Base-by-base conservation (phyloP, 306 rosid genomes). In the Gastrolobium bilobum region DNA sequence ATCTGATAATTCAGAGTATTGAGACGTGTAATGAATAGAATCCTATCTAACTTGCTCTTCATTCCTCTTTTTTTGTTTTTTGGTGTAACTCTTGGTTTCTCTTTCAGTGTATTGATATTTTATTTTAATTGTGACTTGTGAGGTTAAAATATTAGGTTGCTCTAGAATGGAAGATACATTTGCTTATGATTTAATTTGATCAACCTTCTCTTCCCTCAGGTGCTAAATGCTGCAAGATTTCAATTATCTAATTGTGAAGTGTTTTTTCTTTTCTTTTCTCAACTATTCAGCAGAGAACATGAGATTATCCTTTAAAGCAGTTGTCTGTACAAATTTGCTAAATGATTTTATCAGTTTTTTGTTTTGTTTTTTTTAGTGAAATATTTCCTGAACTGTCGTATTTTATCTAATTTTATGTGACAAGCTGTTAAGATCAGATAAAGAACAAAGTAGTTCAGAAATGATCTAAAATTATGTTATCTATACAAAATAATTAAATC, bases 141-240 rank as follows among this genome's bases (percentile, higher is more conserved):
- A 48, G 57, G 5, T 34, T 56, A 44, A 68, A 47, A 26, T 48
- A 37, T 47, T 62, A 35, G 33, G 7, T 38, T 58, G 6, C 68
- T 15, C 7, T 54, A n/a, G 10, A 66, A 66, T 39, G 70, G 61
- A 57, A 31, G 42, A 47, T 10, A 44, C 29, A 42, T 42, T 58
- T 78, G 58, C 30, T 68, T 14, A 47, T 26, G 34, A 29, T 26
- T 79, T 69, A 51, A 79, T 68, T 43, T 48, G 50, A 68, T 69
- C 30, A 29, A 60, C 44, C 2, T 35, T 39, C 71, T 52, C 72
- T 7, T 37, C 47, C 48, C 4, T 31, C 31, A 10, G 11, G 53
- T 63, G n/a, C 50, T 38, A 63, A 50, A 76, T 62, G 59, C 43
- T 31, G 30, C 30, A 51, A 4, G 33, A 10, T 15, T 47, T 15